These are phyloP conservation scores for Populus hybrid DNA, from an alignment of 441 rosid genomes.

Conservation along the genomic window DNA sequence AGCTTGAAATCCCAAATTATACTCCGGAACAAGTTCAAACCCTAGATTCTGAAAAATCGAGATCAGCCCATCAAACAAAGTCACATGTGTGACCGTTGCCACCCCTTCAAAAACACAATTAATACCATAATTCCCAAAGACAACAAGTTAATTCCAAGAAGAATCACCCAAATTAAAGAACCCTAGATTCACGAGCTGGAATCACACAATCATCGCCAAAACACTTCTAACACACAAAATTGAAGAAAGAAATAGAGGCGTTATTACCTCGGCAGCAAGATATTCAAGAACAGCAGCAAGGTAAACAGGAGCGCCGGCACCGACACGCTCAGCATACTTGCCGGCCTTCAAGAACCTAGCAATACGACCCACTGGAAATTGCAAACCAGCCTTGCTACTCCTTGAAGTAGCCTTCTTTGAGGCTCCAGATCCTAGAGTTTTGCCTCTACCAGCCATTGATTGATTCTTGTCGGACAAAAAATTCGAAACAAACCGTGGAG, in stretches of 20 bases:
- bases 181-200: constrained; percentile 21
- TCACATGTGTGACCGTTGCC: not conserved
- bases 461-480: not conserved
- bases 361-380: constrained; percentile 94
- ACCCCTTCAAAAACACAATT: not conserved
- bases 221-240: not conserved
- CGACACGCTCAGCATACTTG: constrained; percentile 94
- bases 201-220: not conserved
- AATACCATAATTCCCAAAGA: not conserved
- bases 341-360: constrained; percentile 96
- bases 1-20: not conserved
- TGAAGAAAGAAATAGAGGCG: not conserved
- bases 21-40: not conserved
- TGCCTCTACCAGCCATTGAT: constrained; percentile 88
- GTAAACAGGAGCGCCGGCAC: constrained; percentile 96
- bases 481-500: not conserved
- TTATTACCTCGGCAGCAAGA: constrained; percentile 77
- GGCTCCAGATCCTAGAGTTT: constrained; percentile 80
- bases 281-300: constrained; percentile 94
- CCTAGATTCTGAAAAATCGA: not conserved
- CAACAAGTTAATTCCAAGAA: not conserved
- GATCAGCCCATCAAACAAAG: not conserved
- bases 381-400: constrained; percentile 94
- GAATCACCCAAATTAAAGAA: constrained; percentile 4
- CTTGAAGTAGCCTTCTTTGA: constrained; percentile 90